Base-by-base conservation (phyloP, 2,329 filamentous ascomycete genomes). In the Paraphaeosphaeria sporulosa region DNA sequence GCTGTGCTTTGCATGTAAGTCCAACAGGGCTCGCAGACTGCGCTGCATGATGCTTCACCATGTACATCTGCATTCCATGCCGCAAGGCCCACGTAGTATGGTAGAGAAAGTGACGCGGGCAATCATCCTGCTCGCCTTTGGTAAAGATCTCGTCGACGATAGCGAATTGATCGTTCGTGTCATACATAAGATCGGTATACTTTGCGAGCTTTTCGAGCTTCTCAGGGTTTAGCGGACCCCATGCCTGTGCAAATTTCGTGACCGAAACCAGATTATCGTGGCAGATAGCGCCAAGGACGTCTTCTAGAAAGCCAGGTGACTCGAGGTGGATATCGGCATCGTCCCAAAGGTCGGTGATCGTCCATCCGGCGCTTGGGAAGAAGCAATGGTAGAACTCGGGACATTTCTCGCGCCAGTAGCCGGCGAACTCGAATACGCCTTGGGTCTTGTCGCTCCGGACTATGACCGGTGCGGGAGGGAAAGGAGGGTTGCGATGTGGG, bases 261-360 rank as follows among this genome's bases (percentile, higher is more conserved):
- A 70, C 68, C 4, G 55, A 59, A 32, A 59, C 49, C 30, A 50
- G 59, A 53, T 76, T 77, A 15, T 71, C 65, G 1, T 48, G 51
- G 6, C 62, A 63, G 42, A 79, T 71, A 64, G 70, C 71, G 5
- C 54, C 53, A 17, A 79, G 62, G 4, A 74, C 66, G 43, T 70
- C 57, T n/a, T 65, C 42, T 43, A 74, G 72, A 47, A 74, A 76
- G 1, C 42, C n/a, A 12, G 64, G 59, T 2, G 64, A 62, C n/a
- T 78, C 70, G 9, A 73, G n/a, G 36, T 74, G 67, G 23, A 78
- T 71, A 40, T 78, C 76, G 58, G 62, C 47, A 9, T 61, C 59
- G 48, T 78, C 76, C 71, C 74, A 79, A 9, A 78, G 66, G 54
- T 79, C 76, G 32, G 65, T 34, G 10, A 77, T 70, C 7, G 50